These are phyloP conservation scores for Spatholobus suberectus DNA, from an alignment of 306 rosid genomes.

Conservation along the genomic window DNA sequence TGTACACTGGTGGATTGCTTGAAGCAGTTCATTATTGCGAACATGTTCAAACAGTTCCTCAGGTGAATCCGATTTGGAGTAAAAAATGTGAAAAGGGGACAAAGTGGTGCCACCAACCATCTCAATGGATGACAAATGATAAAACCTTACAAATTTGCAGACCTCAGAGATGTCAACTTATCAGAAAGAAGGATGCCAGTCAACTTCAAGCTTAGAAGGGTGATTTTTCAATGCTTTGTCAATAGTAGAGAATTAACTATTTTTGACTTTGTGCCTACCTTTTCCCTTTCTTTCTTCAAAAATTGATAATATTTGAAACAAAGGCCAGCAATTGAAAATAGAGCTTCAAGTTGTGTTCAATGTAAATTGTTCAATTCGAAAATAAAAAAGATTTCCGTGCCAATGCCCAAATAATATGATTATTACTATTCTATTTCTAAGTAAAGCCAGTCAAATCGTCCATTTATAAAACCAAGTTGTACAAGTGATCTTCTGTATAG, in stretches of 20 bases:
- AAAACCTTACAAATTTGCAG: slow-evolving; percentile 29
- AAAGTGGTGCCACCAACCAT: too few species aligned
- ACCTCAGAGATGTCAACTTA: slow-evolving; percentile 30
- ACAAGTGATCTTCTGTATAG: slow-evolving; percentile 38
- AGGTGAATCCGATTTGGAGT: slow-evolving; percentile 72
- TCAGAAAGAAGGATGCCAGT: slow-evolving; percentile 45
- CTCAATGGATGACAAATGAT: slow-evolving; percentile 54
- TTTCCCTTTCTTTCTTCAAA: slow-evolving; percentile 24
- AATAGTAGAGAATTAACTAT: slow-evolving; percentile 6
- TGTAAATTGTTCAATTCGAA: slow-evolving; percentile 37
- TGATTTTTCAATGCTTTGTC: slow-evolving; percentile 47
- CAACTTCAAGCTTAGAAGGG: slow-evolving; percentile 44
- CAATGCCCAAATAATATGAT: slow-evolving; percentile 34
- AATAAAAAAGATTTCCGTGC: slow-evolving; percentile 37
- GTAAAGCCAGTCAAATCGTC: slow-evolving; percentile 25
- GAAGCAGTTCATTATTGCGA: slow-evolving; percentile 81
- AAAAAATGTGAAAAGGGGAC: slow-evolving; percentile 62
- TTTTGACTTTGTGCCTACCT: slow-evolving; percentile 1
- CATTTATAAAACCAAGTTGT: slow-evolving; percentile 35
- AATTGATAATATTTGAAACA: slow-evolving; percentile 30
- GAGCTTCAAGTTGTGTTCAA: slow-evolving; percentile 49
- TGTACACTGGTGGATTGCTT: slow-evolving; percentile 81
- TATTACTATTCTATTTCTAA: slow-evolving; percentile 15
- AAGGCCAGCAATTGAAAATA: slow-evolving; percentile 35
- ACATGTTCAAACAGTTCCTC: slow-evolving; percentile 88